Conservation (phyloP, 2,329 filamentous ascomycete species). For the Verticillium alfalfae region DNA sequence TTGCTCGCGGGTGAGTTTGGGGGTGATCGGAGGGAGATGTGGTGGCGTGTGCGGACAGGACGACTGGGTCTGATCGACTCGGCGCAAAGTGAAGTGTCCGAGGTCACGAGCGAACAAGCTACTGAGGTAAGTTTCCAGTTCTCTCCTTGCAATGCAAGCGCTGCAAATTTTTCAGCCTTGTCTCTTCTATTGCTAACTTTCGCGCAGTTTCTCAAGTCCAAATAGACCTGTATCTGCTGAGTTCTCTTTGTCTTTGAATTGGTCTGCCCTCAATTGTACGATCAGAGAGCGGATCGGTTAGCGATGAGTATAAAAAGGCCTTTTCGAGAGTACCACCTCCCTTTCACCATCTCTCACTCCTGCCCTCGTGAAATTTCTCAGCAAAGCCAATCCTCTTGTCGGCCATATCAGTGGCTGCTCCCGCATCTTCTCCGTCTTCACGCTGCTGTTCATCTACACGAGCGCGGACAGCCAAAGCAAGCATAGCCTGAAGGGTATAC, state of each 20-base stretch:
- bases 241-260: neutral
- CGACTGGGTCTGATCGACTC: slow-evolving; percentile 69
- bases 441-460: neutral
- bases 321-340: neutral
- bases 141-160: neutral
- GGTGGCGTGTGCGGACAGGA: slow-evolving; percentile 64
- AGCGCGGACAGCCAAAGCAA: slow-evolving; percentile 15
- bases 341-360: neutral
- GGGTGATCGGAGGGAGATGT: slow-evolving; percentile 76
- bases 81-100: slow-evolving; percentile 55
- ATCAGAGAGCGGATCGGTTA: neutral
- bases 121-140: slow-evolving; percentile 38
- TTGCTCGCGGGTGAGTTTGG: slow-evolving; percentile 65
- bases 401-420: neutral
- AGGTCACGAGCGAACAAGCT: slow-evolving; percentile 67
- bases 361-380: neutral
- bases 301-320: neutral
- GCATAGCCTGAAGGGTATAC: slow-evolving; percentile 13
- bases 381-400: neutral
- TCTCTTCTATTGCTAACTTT: neutral
- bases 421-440: too few species aligned
- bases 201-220: neutral
- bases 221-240: neutral
- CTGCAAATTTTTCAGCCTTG: neutral
- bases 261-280: neutral